A percentile compares a stretch with the other conserved stretches of the same genome.
Evolutionary conservation across 768 basidiomycete species (phyloP).

Genomic region (Psilocybe azurescens): DNA sequence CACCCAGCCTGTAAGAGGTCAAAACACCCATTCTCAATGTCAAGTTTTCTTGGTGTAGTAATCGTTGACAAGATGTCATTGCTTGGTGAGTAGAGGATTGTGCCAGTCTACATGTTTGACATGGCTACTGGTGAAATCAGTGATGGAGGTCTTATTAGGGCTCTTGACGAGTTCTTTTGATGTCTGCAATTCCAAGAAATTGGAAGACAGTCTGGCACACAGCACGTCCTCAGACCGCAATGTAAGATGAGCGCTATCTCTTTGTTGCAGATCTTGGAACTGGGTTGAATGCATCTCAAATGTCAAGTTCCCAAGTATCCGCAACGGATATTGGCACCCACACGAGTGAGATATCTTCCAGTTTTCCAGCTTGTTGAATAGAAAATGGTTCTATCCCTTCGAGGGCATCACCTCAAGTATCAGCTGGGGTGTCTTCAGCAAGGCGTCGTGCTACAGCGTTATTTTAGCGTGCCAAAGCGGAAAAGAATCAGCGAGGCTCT

Average conservation of each 20-base stretch:
- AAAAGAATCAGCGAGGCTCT: too few species aligned
- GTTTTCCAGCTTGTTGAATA: constrained; percentile 74
- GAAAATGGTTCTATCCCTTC: too few species aligned
- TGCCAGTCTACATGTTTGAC: constrained; percentile 64
- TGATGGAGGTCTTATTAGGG: constrained; percentile 48
- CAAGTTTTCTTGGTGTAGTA: constrained; percentile 74
- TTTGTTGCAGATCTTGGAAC: constrained; percentile 50
- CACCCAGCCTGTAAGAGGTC: constrained; percentile 82
- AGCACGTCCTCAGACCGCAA: constrained; percentile 47
- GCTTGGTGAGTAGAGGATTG: constrained; percentile 82
- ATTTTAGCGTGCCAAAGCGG: too few species aligned
- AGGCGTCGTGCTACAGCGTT: too few species aligned
- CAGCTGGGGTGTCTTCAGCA: too few species aligned
- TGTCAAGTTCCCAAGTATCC: constrained; percentile 25
- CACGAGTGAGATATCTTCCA: constrained; percentile 83
- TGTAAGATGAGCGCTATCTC: constrained; percentile 36
- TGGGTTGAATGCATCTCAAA: constrained; percentile 44
- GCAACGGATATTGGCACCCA: constrained; percentile 50
- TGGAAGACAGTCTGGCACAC: constrained; percentile 55
- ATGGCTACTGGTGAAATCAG: constrained; percentile 45
- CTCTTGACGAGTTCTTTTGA: constrained; percentile 72
- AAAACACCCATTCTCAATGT: constrained; percentile 81
- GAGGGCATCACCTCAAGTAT: too few species aligned
- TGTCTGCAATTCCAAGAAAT: constrained; percentile 62
- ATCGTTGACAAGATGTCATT: constrained; percentile 96